phyloP scores from a whole-genome alignment of 1,284 basidiomycete genomes.

The Athelia sp. region DNA sequence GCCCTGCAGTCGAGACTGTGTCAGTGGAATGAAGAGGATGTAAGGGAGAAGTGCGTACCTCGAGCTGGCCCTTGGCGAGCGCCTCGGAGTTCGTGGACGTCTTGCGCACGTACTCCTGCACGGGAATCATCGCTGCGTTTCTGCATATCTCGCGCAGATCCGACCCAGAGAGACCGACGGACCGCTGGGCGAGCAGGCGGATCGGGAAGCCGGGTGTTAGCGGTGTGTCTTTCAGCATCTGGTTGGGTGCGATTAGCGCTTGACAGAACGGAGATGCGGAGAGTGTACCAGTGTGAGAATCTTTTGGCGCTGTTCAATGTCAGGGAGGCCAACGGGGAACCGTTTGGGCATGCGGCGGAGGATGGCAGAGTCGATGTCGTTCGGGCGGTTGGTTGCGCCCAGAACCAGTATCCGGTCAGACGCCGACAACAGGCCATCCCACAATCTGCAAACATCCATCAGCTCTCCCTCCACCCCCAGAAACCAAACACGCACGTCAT shows the following conservation, averaged over 20 bases:
- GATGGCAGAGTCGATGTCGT: constrained; percentile 95
- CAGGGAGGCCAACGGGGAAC: constrained; percentile 87
- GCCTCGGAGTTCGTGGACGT: constrained; percentile 48
- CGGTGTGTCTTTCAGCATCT: constrained; percentile 84
- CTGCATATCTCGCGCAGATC: constrained; percentile 95
- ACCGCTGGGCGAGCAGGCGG: constrained; percentile 61
- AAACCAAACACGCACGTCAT: constrained; percentile 74
- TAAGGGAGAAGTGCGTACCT: constrained; percentile 32
- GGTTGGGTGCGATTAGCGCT: not conserved
- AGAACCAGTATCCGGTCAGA: constrained; percentile 87
- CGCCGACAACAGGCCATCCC: constrained; percentile 93
- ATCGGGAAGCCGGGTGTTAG: constrained; percentile 67
- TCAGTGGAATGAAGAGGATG: not conserved
- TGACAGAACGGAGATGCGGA: not conserved
- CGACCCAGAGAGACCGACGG: constrained; percentile 84
- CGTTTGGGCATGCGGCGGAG: constrained; percentile 96
- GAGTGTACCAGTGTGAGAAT: constrained; percentile 81
- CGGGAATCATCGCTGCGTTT: constrained; percentile 88
- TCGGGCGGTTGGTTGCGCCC: constrained; percentile 93
- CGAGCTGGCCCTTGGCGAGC: constrained; percentile 47
- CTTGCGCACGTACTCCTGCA: constrained; percentile 61
- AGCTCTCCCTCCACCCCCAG: constrained; percentile 1
- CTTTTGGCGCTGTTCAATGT: constrained; percentile 76
- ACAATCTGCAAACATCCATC: constrained; percentile 51
- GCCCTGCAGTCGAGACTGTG: constrained; percentile 39